Percentiles rank a stretch among this genome's conserved stretches.
phyloP scores from a whole-genome alignment of 164 flowering plant species.

The Umbilicus rupestris region DNA sequence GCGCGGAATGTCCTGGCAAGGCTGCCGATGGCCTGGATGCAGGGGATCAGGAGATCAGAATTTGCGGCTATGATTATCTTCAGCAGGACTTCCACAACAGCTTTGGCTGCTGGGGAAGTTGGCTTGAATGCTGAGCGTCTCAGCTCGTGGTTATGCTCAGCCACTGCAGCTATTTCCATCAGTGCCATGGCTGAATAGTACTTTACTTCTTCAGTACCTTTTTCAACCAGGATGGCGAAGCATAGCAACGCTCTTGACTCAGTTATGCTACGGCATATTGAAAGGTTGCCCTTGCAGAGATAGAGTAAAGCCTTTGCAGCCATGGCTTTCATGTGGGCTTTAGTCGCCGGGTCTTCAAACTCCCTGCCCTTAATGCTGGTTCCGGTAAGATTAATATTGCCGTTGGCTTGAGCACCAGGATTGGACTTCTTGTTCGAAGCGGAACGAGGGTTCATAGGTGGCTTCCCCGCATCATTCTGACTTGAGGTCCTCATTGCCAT shows the following conservation, averaged over 20 bases:
- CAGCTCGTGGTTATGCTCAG: slow-evolving; percentile 7
- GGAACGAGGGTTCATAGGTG: background rate
- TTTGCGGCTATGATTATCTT: background rate
- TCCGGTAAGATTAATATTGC: background rate
- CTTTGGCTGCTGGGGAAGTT: slow-evolving; percentile 4
- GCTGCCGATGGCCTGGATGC: slow-evolving; percentile 5
- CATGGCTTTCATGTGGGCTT: slow-evolving; percentile 9
- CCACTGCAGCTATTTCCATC: slow-evolving; percentile 9
- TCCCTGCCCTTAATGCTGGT: slow-evolving; percentile 3
- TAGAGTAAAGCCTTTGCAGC: background rate
- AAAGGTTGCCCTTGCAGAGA: background rate
- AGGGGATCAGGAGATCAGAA: slow-evolving; percentile 2
- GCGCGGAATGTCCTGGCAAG: slow-evolving; percentile 8
- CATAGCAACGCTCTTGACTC: slow-evolving; percentile 6
- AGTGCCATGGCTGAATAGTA: slow-evolving; percentile 6
- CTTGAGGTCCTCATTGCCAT: background rate
- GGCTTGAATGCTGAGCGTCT: slow-evolving; percentile 9
- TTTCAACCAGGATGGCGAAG: slow-evolving; percentile 4
- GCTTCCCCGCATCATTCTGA: background rate
- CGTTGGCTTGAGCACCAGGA: background rate
- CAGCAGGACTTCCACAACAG: slow-evolving; percentile 2
- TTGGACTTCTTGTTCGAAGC: background rate
- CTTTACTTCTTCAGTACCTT: slow-evolving; percentile 1
- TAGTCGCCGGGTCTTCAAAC: slow-evolving; percentile 3
- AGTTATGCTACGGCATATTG: slow-evolving; percentile 8